Percentiles rank a stretch among this genome's conserved stretches.
These are phyloP conservation scores for Emericellopsis atlantica DNA, from an alignment of 2,329 filamentous ascomycete genomes.

Conservation along the genomic window DNA sequence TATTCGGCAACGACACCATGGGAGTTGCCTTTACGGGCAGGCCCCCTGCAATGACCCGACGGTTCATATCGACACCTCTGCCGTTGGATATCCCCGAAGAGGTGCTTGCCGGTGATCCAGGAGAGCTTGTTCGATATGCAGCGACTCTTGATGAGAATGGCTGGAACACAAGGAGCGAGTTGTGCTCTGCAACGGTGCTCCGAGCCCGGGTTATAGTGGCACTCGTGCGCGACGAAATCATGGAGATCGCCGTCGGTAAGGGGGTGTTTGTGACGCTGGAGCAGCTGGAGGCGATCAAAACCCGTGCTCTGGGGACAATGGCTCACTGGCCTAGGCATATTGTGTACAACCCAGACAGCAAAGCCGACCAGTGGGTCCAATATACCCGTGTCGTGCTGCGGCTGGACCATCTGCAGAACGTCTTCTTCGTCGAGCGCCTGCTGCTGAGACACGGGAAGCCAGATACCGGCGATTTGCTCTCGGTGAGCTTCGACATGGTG, in stretches of 20 bases:
- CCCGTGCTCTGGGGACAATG: conserved; percentile 25
- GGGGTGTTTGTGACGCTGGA: background rate
- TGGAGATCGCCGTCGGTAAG: conserved; percentile 12
- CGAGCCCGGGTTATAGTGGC: conserved; percentile 11
- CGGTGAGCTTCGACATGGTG: conserved; percentile 31
- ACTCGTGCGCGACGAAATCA: conserved; percentile 11
- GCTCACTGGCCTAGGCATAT: conserved; percentile 33
- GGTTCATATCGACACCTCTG: conserved; percentile 22
- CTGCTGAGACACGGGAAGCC: conserved; percentile 24
- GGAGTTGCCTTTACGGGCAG: conserved; percentile 21
- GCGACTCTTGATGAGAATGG: conserved; percentile 16
- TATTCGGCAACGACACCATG: background rate
- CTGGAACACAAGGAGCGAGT: conserved; percentile 19
- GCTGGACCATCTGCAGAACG: conserved; percentile 37
- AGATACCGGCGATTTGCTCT: conserved; percentile 23
- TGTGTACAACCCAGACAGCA: conserved; percentile 34
- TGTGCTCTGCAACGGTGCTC: conserved; percentile 16
- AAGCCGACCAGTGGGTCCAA: conserved; percentile 26
- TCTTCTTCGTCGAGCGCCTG: conserved; percentile 44
- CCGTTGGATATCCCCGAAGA: conserved; percentile 25
- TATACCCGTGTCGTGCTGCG: conserved; percentile 24
- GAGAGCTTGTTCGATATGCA: conserved; percentile 7
- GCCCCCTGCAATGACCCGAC: conserved; percentile 21
- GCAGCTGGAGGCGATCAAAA: background rate
- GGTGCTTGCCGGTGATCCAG: conserved; percentile 15